These are phyloP conservation scores for Cyanodermella asteris DNA, from an alignment of 2,329 filamentous ascomycete species.

Conservation along the genomic window DNA sequence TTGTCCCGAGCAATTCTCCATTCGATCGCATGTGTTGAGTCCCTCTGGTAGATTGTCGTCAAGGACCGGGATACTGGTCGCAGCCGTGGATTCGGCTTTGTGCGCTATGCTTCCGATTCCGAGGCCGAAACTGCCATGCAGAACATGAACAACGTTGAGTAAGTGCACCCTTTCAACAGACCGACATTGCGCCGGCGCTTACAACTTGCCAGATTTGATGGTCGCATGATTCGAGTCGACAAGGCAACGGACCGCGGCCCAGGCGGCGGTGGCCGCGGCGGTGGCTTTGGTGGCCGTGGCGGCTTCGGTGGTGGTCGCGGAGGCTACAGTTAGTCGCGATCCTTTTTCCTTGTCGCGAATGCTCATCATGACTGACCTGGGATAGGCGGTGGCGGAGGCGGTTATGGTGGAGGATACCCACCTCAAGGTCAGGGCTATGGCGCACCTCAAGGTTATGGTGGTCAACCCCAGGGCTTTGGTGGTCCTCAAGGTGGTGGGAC, in stretches of 20 bases:
- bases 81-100: constrained; percentile 93
- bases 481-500: no score
- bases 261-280: constrained; percentile 34
- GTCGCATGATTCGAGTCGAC: constrained; percentile 83
- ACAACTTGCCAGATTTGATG: constrained; percentile 50
- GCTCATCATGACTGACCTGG: constrained; percentile 6
- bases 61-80: constrained; percentile 94
- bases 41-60: constrained; percentile 55
- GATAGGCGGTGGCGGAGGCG: constrained; percentile 12
- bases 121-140: constrained; percentile 59
- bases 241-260: constrained; percentile 68
- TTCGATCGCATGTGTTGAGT: constrained; percentile 8
- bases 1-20: constrained; percentile 12
- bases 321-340: constrained; percentile 12
- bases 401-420: constrained; percentile 9
- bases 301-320: constrained; percentile 22
- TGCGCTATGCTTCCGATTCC: constrained; percentile 52
- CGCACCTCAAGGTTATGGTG: no score
- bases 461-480: no score
- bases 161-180: constrained; percentile 17
- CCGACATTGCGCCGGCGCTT: constrained; percentile 9
- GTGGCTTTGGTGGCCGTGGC: constrained; percentile 19
- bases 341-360: constrained; percentile 12
- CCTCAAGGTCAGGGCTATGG: no score
- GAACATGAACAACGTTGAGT: constrained; percentile 80